Evolutionary conservation across 2,329 filamentous ascomycete species (phyloP), one percentile per base, ranked within the genome.

Genomic region (Colletotrichum sp.): DNA sequence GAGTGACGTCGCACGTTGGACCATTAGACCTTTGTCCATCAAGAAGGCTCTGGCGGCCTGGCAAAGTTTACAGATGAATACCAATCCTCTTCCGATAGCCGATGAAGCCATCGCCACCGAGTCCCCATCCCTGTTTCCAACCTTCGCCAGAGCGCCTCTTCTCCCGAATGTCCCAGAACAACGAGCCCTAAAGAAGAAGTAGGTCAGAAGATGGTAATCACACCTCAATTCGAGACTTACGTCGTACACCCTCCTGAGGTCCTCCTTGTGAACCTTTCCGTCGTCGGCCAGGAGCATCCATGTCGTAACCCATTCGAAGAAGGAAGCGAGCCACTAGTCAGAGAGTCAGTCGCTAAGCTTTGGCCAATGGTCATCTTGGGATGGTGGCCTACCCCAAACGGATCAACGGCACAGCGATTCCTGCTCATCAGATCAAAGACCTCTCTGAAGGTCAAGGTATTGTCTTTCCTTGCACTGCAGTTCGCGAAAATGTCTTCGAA

Each of bases 251-350:
- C 86, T 80, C n/a, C 88, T 80, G 21, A 90, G 84, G 69, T 92
- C 90, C 58, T 92, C 89, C 80, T 92, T 92, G 80, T 83, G 85
- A 80, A 91, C 85, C 67, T 83, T 83, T 1, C 90, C 90, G 78
- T 92, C 88, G 63, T 87, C 85, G 2, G 90, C 88, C 86, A 91
- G 81, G 28, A 92, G 82, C 34, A 91, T 78, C 77, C 88, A 90
- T 2, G 88, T 88, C 0, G 88, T 88, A 4, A 86, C 78, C 86
- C 86, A 86, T 85, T 79, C 72, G 64, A 78, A 78, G 13, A 79
- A 60, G 1, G 75, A 65, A 8, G 73, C 78, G 5, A 60, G 57
- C 78, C 78, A 80, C 77, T 79, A 26, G 7, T 5, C 67, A 15
- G 7, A 9, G 13, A 13, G 28, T 38, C 26, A n/a, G n/a, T 34